Conservation (phyloP, 139 green algal genomes). For the Chlorokybus atmophyticus region DNA sequence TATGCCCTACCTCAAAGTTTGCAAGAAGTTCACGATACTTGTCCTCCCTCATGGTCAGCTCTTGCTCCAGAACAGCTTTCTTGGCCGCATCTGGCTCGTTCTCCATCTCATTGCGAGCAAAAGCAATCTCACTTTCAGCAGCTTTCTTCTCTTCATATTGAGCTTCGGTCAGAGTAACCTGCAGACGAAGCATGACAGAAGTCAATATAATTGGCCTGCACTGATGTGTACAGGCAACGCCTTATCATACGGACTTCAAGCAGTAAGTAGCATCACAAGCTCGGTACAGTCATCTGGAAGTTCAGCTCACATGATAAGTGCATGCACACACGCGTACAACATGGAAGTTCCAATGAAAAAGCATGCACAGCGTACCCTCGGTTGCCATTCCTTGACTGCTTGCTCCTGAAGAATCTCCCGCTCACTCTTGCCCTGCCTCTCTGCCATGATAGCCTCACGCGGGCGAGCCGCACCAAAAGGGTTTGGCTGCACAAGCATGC, state of each 20-base stretch:
- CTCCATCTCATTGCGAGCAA: conserved; percentile 23
- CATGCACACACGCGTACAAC: neutral
- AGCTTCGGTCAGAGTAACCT: conserved; percentile 20
- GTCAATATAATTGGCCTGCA: neutral
- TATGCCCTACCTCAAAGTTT: conserved; percentile 21
- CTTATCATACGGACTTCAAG: neutral
- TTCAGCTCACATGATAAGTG: neutral
- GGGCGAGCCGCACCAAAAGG: conserved; percentile 24
- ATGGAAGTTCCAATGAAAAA: neutral
- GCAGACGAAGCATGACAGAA: neutral
- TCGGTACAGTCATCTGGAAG: neutral
- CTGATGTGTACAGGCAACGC: neutral
- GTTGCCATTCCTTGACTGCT: conserved; percentile 26
- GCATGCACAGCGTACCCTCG: conserved; percentile 9
- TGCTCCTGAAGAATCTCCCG: conserved; percentile 21
- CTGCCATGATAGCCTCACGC: conserved; percentile 26
- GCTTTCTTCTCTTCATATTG: conserved; percentile 29
- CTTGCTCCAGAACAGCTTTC: conserved; percentile 15
- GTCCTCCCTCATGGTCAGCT: conserved; percentile 17
- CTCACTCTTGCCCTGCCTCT: conserved; percentile 28
- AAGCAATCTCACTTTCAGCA: conserved; percentile 20
- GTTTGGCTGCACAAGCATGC: conserved; percentile 24
- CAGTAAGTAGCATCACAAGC: neutral
- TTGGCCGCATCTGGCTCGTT: conserved; percentile 8
- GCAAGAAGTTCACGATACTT: conserved; percentile 21